A percentile compares a stretch with the other conserved stretches of the same genome.
Evolutionary conservation across 305 asterid species (phyloP).

Genomic region (Rubia occidens): DNA sequence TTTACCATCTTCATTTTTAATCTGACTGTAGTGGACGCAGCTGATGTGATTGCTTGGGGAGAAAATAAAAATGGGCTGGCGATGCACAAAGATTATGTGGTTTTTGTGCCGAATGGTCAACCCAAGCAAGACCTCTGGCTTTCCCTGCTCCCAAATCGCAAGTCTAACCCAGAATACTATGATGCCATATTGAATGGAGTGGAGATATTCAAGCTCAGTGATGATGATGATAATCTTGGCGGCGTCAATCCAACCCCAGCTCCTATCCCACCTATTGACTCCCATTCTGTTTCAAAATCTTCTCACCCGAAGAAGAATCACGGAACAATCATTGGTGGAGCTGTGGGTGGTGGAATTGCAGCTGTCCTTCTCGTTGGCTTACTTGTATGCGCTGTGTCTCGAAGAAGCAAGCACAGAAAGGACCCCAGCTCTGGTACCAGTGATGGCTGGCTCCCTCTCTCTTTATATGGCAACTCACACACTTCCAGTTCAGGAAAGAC

Average conservation of each 20-base stretch:
- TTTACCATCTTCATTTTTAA: conserved; percentile 54
- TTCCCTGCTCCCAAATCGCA: conserved; percentile 44
- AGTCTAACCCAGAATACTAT: conserved; percentile 26
- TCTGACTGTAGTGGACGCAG: conserved; percentile 48
- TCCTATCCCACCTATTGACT: conserved; percentile 24
- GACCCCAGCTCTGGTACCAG: conserved; percentile 37
- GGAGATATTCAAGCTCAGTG: conserved; percentile 63
- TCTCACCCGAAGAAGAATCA: conserved; percentile 35
- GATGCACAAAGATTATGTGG: conserved; percentile 47
- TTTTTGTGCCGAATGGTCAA: conserved; percentile 29
- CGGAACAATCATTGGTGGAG: conserved; percentile 53
- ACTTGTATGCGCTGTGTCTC: conserved; percentile 32
- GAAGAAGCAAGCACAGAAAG: conserved; percentile 34
- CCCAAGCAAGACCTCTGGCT: conserved; percentile 63
- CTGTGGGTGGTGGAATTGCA: conserved; percentile 61
- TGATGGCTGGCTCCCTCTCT: conserved; percentile 76
- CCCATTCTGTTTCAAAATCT: conserved; percentile 18
- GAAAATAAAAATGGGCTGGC: conserved; percentile 35
- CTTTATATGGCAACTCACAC: conserved; percentile 68
- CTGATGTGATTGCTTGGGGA: conserved; percentile 68
- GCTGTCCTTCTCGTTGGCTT: conserved; percentile 49
- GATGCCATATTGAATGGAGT: conserved; percentile 76
- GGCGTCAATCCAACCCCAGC: conserved; percentile 60
- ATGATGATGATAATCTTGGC: conserved; percentile 49
- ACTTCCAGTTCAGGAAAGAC: conserved; percentile 63